Percentiles rank a stretch among this genome's conserved stretches.
phyloP scores from a whole-genome alignment of 2,329 filamentous ascomycete genomes.

The Myriangium duriaei region DNA sequence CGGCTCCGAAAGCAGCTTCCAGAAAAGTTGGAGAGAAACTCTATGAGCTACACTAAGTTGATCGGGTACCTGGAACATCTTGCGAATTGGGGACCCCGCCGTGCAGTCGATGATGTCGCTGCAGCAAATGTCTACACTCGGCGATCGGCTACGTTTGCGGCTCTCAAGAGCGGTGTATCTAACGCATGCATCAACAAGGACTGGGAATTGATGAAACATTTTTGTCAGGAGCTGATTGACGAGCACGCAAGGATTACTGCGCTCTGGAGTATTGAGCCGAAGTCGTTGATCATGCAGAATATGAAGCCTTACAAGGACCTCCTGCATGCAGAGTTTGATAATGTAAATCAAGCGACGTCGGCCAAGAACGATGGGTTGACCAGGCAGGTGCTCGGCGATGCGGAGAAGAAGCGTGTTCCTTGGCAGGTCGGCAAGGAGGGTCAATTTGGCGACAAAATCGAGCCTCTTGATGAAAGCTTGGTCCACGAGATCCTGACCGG shows the following conservation, averaged over 20 bases:
- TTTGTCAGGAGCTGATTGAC: neutral
- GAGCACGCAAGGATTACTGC: neutral
- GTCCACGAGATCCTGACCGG: neutral
- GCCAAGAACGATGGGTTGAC: too few relatives aligned
- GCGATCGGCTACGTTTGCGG: neutral
- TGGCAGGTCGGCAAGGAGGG: neutral
- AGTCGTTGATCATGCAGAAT: neutral
- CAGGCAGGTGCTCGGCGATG: neutral
- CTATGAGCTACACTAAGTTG: neutral
- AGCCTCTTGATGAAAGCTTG: neutral
- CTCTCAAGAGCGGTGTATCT: neutral
- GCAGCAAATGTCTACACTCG: neutral
- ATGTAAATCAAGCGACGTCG: neutral
- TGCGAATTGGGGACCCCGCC: neutral
- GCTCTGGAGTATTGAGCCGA: neutral
- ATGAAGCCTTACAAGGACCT: neutral
- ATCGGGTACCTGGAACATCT: neutral
- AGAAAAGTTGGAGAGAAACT: neutral
- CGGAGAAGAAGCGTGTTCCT: neutral
- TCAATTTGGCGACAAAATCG: neutral
- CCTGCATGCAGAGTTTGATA: neutral
- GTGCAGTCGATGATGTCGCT: neutral
- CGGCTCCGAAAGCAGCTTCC: neutral
- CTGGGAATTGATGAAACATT: neutral
- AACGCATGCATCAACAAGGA: neutral